Evolutionary conservation across 176 grass and related monocot species (phyloP), one percentile per base, ranked within the genome.

Genomic region (Musa schizocarpa): DNA sequence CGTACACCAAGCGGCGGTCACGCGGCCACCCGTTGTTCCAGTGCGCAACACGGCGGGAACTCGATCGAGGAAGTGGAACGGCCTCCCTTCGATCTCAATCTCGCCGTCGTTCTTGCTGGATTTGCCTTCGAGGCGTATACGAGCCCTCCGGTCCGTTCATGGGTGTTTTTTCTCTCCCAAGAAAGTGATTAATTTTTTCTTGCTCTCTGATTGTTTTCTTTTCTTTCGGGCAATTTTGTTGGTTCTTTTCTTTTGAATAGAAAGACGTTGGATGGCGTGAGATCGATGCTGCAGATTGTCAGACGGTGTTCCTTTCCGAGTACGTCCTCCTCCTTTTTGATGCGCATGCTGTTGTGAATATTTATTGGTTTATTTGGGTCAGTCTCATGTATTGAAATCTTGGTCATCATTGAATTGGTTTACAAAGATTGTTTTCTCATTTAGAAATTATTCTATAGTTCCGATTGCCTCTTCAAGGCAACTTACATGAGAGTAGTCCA

Each of bases 41-140:
- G 48, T 14, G 67, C 80, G 21, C 69, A 23, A 55, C 9, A 65
- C 12, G 52, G 29, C 1, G 63, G 65, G 68, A 69, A 61, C n/a
- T 57, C 78, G 13, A 52, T 24, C 13, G 69, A 11, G 26, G 63
- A 77, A 50, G 89, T 61, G 54, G 71, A 78, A 21, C 52, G 86
- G 29, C 86, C 77, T 48, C 82, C 82, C 53, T 97, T 97, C 74
- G 90, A 97, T 83, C 78, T 93, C 74, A 93, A 97, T 73, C 86
- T 96, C 9, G 86, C 92, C 52, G 83, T 91, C 63, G 86, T 96
- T 69, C 86, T 98, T 76, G 94, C 94, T 17, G 90, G 90, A 69
- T 98, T 98, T 63, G 88, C 94, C 11, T 98, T 98, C 74, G 94
- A 98, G 63, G 78, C 90, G 22, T 98, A 98, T 73, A 91, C 74